These are phyloP conservation scores for Oropetium thomaeum DNA, from an alignment of 176 grass and related monocot genomes.

Conservation along the genomic window DNA sequence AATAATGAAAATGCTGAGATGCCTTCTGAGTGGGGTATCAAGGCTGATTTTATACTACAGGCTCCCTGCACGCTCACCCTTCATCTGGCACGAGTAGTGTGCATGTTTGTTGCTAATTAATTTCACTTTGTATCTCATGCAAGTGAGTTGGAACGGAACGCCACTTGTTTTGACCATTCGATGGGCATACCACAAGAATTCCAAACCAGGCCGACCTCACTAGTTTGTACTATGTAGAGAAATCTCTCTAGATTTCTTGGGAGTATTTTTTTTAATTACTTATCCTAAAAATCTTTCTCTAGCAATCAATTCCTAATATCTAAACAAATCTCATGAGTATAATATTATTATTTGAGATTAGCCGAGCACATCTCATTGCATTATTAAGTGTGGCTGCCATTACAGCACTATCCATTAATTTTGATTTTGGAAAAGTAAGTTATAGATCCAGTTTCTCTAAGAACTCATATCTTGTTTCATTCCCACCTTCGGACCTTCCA, in stretches of 20 bases:
- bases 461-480: not conserved
- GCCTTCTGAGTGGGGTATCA: not conserved
- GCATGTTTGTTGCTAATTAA: not conserved
- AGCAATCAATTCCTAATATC: not conserved
- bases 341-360: not conserved
- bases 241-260: not conserved
- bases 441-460: not conserved
- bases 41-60: slow-evolving; percentile 4
- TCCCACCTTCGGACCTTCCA: not conserved
- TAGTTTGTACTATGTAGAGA: not conserved
- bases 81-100: not conserved
- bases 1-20: not conserved
- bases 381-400: not conserved
- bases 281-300: not conserved
- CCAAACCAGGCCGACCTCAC: too few relatives aligned
- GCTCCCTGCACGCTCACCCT: not conserved
- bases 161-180: not conserved
- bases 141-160: not conserved
- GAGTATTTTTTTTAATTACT: not conserved
- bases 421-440: not conserved
- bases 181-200: not conserved
- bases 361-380: not conserved
- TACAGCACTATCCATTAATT: not conserved
- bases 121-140: not conserved
- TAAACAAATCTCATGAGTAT: not conserved